A percentile compares a stretch with the other conserved stretches of the same genome.
Conservation (phyloP, 768 basidiomycete species). For the Termitomyces sp. region DNA sequence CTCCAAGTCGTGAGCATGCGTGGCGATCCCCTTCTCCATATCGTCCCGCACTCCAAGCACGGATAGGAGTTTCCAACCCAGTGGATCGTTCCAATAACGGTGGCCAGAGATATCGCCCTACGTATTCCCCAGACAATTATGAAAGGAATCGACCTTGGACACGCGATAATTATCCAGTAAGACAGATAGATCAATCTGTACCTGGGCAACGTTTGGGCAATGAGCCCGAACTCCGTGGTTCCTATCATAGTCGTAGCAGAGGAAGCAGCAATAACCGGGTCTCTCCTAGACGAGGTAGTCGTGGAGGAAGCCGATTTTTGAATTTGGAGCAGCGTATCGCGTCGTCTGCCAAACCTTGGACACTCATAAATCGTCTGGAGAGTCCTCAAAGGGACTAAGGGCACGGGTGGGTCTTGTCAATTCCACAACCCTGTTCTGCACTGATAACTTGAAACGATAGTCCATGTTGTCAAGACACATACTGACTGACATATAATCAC, state of each 20-base stretch:
- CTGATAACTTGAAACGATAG: background rate
- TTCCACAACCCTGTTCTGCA: background rate
- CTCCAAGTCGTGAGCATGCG: background rate
- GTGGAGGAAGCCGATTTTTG: slow-evolving; percentile 3
- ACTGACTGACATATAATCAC: background rate
- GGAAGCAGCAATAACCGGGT: background rate
- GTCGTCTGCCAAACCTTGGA: slow-evolving; percentile 12
- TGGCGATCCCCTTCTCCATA: slow-evolving; percentile 19
- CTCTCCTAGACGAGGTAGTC: slow-evolving; percentile 11
- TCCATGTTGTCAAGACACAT: background rate
- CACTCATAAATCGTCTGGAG: slow-evolving; percentile 16
- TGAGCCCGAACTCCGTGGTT: slow-evolving; percentile 1
- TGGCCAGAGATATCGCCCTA: slow-evolving; percentile 13
- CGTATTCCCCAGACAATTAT: slow-evolving; percentile 3
- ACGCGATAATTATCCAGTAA: background rate
- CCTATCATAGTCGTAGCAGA: background rate
- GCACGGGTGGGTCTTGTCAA: background rate
- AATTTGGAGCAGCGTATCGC: slow-evolving; percentile 23
- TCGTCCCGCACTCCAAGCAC: slow-evolving; percentile 11
- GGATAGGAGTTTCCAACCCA: slow-evolving; percentile 6
- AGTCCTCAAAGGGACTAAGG: background rate
- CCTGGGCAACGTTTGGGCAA: background rate
- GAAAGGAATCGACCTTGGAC: slow-evolving; percentile 1
- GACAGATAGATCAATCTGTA: background rate
- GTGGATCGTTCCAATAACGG: background rate